Conservation (phyloP, 1,139 yeast genomes). For the Suhomyces terraborum region DNA sequence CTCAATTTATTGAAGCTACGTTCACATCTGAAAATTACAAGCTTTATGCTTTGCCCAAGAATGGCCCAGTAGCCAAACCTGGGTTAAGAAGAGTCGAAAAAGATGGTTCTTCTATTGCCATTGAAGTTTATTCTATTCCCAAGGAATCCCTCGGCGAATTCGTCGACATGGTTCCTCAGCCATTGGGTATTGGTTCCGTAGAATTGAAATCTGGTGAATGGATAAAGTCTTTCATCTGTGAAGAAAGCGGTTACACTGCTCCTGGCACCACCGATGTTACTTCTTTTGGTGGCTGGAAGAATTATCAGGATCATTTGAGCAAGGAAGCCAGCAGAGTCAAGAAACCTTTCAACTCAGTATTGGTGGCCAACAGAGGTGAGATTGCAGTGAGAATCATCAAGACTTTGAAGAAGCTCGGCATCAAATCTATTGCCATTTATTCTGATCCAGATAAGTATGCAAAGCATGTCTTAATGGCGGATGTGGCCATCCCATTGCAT, state of each 20-base stretch:
- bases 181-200: constrained; percentile 91
- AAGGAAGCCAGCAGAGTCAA: constrained; percentile 28
- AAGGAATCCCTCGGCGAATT: constrained; percentile 75
- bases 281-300: constrained; percentile 83
- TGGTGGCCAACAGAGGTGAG: constrained; percentile 97
- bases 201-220: constrained; percentile 77
- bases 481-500: constrained; percentile 72
- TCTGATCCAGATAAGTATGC: constrained; percentile 90
- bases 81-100: constrained; percentile 71
- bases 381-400: constrained; percentile 92
- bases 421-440: constrained; percentile 82
- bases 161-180: constrained; percentile 86
- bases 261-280: constrained; percentile 80
- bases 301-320: constrained; percentile 52
- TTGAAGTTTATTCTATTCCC: constrained; percentile 86
- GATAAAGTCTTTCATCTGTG: constrained; percentile 93
- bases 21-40: constrained; percentile 73
- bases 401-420: constrained; percentile 78
- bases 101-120: constrained; percentile 60
- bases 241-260: constrained; percentile 75
- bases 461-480: constrained; percentile 81
- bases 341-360: constrained; percentile 77
- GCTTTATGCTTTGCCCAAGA: constrained; percentile 79
- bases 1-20: constrained; percentile 66
- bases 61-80: constrained; percentile 83